Percentiles rank a stretch among this genome's conserved stretches.
Conservation (phyloP, 1,139 yeast species). For the Dujonia santamariae region DNA sequence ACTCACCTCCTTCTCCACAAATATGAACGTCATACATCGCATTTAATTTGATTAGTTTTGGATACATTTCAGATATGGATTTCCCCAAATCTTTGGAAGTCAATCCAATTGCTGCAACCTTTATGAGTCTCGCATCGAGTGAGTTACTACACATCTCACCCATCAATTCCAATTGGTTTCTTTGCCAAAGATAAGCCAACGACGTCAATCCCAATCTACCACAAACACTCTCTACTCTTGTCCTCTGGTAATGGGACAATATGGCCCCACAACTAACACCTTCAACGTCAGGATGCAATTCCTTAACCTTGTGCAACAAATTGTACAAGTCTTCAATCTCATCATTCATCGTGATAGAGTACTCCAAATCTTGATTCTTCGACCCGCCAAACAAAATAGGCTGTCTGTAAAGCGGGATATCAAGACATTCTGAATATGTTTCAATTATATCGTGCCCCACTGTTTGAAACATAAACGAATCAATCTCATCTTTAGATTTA, state of each 20-base stretch:
- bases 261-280: conserved; percentile 97
- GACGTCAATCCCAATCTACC: conserved; percentile 63
- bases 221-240: conserved; percentile 91
- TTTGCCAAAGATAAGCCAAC: conserved; percentile 84
- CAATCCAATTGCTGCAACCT: conserved; percentile 92
- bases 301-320: conserved; percentile 46
- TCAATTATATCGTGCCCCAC: conserved; percentile 88
- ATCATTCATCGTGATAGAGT: conserved; percentile 60
- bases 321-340: conserved; percentile 79
- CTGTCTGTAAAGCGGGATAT: conserved; percentile 76
- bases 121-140: conserved; percentile 81
- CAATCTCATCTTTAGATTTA: conserved; percentile 58
- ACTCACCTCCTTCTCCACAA: conserved; percentile 99
- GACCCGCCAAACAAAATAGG: conserved; percentile 63
- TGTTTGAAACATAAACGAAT: conserved; percentile 96
- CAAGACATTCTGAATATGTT: conserved; percentile 65
- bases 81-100: conserved; percentile 63
- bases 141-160: conserved; percentile 72
- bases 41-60: conserved; percentile 58
- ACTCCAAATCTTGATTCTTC: conserved; percentile 65
- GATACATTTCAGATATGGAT: conserved; percentile 58
- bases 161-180: conserved; percentile 77
- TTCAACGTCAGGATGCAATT: conserved; percentile 65
- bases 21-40: conserved; percentile 76
- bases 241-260: conserved; percentile 86